A percentile compares a stretch with the other conserved stretches of the same genome.
These are phyloP conservation scores for Eimeria sp. DNA, from an alignment of 169 alveolate genomes.

Conservation along the genomic window DNA sequence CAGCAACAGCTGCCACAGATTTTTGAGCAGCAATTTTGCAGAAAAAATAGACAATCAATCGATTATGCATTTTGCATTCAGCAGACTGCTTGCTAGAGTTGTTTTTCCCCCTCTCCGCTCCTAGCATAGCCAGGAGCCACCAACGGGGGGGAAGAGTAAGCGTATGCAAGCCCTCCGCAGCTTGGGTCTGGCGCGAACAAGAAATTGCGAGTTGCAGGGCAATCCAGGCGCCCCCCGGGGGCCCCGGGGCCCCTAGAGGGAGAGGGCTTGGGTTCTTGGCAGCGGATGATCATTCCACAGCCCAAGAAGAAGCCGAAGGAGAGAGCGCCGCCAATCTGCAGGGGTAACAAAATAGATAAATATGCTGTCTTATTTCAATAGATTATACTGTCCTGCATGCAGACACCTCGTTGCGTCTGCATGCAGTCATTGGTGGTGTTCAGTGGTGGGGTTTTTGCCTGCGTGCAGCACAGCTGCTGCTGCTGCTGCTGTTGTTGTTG, in stretches of 20 bases:
- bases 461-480: neutral
- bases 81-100: neutral
- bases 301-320: slow-evolving; percentile 88
- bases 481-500: too few species aligned
- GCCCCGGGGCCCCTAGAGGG: neutral
- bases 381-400: too few species aligned
- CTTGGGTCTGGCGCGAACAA: neutral
- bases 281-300: slow-evolving; percentile 88
- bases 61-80: neutral
- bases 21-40: too few species aligned
- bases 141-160: neutral
- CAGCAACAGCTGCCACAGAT: neutral
- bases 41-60: too few species aligned
- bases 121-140: neutral
- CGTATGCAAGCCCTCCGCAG: neutral
- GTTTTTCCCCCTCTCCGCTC: neutral
- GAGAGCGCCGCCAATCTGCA: slow-evolving; percentile 88
- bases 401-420: too few species aligned
- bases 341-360: neutral
- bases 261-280: slow-evolving; percentile 72
- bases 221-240: neutral
- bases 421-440: too few species aligned
- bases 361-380: too few species aligned
- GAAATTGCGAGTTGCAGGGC: neutral
- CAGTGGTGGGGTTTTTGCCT: neutral